Evolutionary conservation across 768 basidiomycete species (phyloP).

Genomic region (Strobilomyces confusus): DNA sequence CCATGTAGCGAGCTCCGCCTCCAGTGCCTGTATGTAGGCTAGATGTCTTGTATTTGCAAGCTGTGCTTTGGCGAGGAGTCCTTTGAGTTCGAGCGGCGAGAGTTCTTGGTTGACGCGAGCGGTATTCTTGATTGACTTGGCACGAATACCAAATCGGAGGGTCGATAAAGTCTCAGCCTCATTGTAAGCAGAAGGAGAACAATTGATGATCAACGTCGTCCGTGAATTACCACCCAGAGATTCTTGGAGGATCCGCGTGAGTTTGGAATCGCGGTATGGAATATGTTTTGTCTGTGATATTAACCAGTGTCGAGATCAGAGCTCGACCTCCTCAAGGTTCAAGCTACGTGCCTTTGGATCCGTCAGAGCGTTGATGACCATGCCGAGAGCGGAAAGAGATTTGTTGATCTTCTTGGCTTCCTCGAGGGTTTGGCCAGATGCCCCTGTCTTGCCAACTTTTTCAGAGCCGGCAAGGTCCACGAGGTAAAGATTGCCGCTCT

Average conservation of each 20-base stretch:
- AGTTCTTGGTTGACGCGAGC: conserved; percentile 98
- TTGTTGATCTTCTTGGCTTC: conserved; percentile 99
- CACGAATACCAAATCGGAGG: conserved; percentile 98
- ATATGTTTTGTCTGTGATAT: conserved; percentile 81
- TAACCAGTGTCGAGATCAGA: conserved; percentile 4
- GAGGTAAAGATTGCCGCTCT: conserved; percentile 94
- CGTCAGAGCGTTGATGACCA: conserved; percentile 99
- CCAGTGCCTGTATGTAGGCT: conserved; percentile 83
- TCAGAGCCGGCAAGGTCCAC: conserved; percentile 98
- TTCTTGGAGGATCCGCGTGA: conserved; percentile 98
- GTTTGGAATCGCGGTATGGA: conserved; percentile 98
- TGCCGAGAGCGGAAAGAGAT: conserved; percentile 92
- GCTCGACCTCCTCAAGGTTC: neutral
- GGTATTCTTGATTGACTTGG: conserved; percentile 99
- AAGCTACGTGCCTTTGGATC: conserved; percentile 74
- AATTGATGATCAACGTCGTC: conserved; percentile 98
- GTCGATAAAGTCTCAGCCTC: conserved; percentile 95
- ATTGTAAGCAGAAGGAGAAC: conserved; percentile 96
- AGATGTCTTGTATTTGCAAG: conserved; percentile 78
- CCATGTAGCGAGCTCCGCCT: conserved; percentile 90
- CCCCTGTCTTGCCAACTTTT: conserved; percentile 99
- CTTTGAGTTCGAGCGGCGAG: conserved; percentile 93
- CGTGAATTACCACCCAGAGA: conserved; percentile 93
- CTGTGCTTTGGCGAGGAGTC: conserved; percentile 84
- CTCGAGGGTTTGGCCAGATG: conserved; percentile 96